phyloP scores from a whole-genome alignment of 768 basidiomycete species.

The Pisolithus albus region DNA sequence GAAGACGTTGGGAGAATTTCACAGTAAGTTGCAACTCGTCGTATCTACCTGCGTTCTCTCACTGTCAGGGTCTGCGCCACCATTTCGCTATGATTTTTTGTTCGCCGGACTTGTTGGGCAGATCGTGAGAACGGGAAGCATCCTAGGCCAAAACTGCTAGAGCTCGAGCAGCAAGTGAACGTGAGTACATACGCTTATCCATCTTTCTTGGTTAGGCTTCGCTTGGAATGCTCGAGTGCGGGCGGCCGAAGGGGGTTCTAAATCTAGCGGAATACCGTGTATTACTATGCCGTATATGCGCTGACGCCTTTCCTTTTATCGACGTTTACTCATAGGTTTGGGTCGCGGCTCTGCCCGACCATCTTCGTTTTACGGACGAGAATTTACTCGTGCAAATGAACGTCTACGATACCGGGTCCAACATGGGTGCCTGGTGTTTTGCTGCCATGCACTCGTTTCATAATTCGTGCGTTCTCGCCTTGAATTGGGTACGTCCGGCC shows the following conservation, averaged over 20 bases:
- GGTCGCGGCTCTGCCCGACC: constrained; percentile 59
- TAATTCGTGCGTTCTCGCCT: constrained; percentile 57
- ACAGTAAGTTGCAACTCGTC: constrained; percentile 31
- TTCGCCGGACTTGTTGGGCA: constrained; percentile 20
- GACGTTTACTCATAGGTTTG: constrained; percentile 44
- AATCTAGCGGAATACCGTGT: neutral
- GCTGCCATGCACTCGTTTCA: constrained; percentile 69
- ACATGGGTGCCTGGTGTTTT: constrained; percentile 77
- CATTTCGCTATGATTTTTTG: neutral
- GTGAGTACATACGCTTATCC: constrained; percentile 8
- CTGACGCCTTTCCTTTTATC: constrained; percentile 3
- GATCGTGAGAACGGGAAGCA: constrained; percentile 21
- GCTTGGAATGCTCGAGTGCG: neutral
- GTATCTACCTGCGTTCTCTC: neutral
- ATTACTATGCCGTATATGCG: neutral
- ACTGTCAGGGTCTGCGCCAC: neutral
- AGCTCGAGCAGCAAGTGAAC: constrained; percentile 41
- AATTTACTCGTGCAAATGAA: constrained; percentile 61
- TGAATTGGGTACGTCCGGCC: constrained; percentile 49
- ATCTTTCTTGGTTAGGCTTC: neutral
- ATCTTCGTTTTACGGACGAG: constrained; percentile 64
- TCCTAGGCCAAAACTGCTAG: constrained; percentile 31
- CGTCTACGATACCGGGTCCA: constrained; percentile 76
- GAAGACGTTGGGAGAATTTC: constrained; percentile 43
- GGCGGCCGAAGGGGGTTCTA: neutral